Evolutionary conservation across 2,329 filamentous ascomycete species (phyloP), one percentile per base, ranked within the genome.

Genomic region (Xylaria sp.): DNA sequence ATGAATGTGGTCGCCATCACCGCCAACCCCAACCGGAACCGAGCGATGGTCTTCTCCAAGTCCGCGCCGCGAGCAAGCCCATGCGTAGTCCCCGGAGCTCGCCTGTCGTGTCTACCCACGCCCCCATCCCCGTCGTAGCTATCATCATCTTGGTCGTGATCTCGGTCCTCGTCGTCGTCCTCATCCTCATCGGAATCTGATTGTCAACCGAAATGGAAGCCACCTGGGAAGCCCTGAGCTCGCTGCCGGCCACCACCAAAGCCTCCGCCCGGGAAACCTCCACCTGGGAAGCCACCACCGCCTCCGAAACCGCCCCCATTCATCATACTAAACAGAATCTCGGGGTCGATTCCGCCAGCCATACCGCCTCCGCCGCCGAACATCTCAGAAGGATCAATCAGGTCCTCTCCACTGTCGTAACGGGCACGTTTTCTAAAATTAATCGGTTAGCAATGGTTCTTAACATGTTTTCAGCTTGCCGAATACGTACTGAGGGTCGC

Each of bases 391-490:
- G 93, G 92, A 78, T 98, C 95, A 67, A 96, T 87, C 36, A 98
- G 88, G 79, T 99, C 95, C 68, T 96, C 93, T 46, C 96, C 96
- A 74, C 91, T 96, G 79, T 99, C 95, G 79, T 97, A 99, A 62
- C 92, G 87, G 73, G 92, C 92, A 74, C 93, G 91, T 85, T 97
- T 98, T 82, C 92, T 94, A 70, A 54, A 49, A 51, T 20, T 18
- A 58, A 31, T 13, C 23, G 49, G 75, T 87, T 79, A 87, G 82
- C 59, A 67, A 76, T 74, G 72, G 39, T 57, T 28, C 28, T 33
- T 33, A 23, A 33, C 12, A 10, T 58, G n/a, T 7, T 1, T 1
- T 60, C 23, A 1, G 8, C 43, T 7, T 31, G 31, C 25, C 12
- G 56, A 49, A 61, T 71, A 89, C 91, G 82, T 92, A 94, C 91